These are phyloP conservation scores for Naegleria fowleri DNA, from an alignment of 208 protist genomes.

Conservation along the genomic window DNA sequence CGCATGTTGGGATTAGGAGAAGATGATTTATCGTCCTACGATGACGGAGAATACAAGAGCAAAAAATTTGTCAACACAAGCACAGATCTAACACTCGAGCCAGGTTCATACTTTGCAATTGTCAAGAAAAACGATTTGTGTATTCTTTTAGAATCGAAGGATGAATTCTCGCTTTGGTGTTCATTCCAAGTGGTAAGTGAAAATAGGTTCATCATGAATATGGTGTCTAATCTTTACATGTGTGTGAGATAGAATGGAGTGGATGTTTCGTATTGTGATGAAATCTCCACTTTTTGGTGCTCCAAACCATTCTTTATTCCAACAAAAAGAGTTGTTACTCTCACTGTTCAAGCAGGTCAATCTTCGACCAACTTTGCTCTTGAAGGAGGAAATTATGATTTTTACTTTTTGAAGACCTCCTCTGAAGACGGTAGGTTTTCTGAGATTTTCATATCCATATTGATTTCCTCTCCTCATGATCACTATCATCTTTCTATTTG, in stretches of 20 bases:
- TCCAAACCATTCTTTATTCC: background rate
- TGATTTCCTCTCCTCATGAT: too few species aligned
- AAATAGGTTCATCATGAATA: too few species aligned
- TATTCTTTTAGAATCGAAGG: background rate
- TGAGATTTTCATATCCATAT: too few species aligned
- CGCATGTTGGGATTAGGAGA: background rate
- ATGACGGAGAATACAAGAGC: background rate
- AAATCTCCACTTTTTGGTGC: background rate
- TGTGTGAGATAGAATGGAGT: background rate
- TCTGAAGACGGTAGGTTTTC: background rate
- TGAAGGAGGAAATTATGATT: background rate
- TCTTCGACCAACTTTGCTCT: background rate
- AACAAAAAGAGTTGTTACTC: background rate
- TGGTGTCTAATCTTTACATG: too few species aligned
- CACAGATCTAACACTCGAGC: background rate
- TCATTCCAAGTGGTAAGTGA: background rate
- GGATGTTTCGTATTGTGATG: background rate
- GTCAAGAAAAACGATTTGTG: background rate
- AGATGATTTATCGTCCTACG: background rate
- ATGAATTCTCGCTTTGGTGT: background rate
- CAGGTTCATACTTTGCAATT: background rate
- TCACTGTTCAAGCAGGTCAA: background rate
- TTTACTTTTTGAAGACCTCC: background rate
- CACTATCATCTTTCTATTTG: too few species aligned
- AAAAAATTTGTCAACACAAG: background rate